These are phyloP conservation scores for Hericium erinaceus DNA, from an alignment of 768 basidiomycete genomes.

Conservation along the genomic window DNA sequence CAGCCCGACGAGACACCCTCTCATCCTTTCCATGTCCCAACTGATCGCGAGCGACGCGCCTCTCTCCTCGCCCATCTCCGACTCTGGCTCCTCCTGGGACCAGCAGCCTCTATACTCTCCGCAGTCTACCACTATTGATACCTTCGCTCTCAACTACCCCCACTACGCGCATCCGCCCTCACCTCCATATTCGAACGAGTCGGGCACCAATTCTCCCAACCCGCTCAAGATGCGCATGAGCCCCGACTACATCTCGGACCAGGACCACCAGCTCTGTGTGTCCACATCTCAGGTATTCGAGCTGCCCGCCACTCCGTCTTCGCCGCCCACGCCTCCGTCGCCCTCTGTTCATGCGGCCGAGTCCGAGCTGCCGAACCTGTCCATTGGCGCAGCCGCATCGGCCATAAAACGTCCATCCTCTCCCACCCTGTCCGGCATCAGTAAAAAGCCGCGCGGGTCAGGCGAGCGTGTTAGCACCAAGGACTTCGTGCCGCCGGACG, in stretches of 20 bases:
- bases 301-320: slow-evolving; percentile 29
- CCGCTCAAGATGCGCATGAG: slow-evolving; percentile 43
- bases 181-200: slow-evolving; percentile 32
- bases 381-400: slow-evolving; percentile 4
- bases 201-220: slow-evolving; percentile 24
- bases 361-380: slow-evolving; percentile 15
- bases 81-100: slow-evolving; percentile 42
- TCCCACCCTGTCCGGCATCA: slow-evolving; percentile 14
- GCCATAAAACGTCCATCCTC: slow-evolving; percentile 21
- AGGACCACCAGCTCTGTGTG: slow-evolving; percentile 45
- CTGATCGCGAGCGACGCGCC: slow-evolving; percentile 50
- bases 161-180: slow-evolving; percentile 27
- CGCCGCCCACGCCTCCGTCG: slow-evolving; percentile 21
- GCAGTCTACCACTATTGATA: slow-evolving; percentile 22
- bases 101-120: slow-evolving; percentile 31
- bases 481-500: slow-evolving; percentile 85
- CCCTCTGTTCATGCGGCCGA: slow-evolving; percentile 23
- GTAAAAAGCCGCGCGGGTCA: slow-evolving; percentile 39
- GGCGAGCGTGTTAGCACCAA: slow-evolving; percentile 51
- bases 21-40: slow-evolving; percentile 41
- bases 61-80: slow-evolving; percentile 42
- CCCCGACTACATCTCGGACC: slow-evolving; percentile 33
- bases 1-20: slow-evolving; percentile 15
- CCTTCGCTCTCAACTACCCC: slow-evolving; percentile 14
- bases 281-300: slow-evolving; percentile 72